phyloP scores from a whole-genome alignment of 2,329 filamentous ascomycete genomes.

The Fusarium annulatum region DNA sequence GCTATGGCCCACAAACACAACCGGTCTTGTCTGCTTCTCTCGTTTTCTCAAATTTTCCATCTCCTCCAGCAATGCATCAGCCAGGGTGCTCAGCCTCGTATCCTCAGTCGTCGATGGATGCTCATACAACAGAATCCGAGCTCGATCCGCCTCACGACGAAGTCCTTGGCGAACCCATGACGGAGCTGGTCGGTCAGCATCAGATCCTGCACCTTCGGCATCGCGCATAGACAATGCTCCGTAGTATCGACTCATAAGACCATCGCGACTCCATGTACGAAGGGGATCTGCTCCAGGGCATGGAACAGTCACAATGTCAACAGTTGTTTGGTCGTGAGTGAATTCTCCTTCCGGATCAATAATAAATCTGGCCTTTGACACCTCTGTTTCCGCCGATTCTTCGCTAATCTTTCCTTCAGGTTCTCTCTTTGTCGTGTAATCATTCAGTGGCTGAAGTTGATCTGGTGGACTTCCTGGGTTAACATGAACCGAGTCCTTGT shows the following conservation, averaged over 20 bases:
- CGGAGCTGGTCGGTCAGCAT: constrained; percentile 46
- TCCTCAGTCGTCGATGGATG: constrained; percentile 58
- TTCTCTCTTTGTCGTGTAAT: constrained; percentile 23
- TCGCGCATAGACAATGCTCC: constrained; percentile 55
- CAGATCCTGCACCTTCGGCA: constrained; percentile 43
- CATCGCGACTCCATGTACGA: constrained; percentile 65
- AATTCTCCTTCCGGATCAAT: constrained; percentile 51
- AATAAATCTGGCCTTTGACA: constrained; percentile 39
- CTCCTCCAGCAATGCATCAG: constrained; percentile 60
- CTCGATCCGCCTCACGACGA: constrained; percentile 58
- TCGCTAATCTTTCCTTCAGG: not conserved
- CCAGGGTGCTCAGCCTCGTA: constrained; percentile 55
- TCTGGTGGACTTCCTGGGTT: constrained; percentile 44
- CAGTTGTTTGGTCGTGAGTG: constrained; percentile 63
- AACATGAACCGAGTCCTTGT: constrained; percentile 44
- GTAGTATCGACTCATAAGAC: constrained; percentile 60
- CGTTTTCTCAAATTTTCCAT: constrained; percentile 50
- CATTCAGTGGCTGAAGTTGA: constrained; percentile 35
- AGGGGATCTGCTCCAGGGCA: constrained; percentile 64
- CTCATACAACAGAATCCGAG: constrained; percentile 63
- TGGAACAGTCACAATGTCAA: constrained; percentile 65
- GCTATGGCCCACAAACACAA: constrained; percentile 71
- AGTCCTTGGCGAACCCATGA: constrained; percentile 66
- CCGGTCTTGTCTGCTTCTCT: constrained; percentile 57
- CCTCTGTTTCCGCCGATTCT: constrained; percentile 1